Evolutionary conservation across 164 flowering plant species (phyloP).

Genomic region (Chimonanthus praecox): DNA sequence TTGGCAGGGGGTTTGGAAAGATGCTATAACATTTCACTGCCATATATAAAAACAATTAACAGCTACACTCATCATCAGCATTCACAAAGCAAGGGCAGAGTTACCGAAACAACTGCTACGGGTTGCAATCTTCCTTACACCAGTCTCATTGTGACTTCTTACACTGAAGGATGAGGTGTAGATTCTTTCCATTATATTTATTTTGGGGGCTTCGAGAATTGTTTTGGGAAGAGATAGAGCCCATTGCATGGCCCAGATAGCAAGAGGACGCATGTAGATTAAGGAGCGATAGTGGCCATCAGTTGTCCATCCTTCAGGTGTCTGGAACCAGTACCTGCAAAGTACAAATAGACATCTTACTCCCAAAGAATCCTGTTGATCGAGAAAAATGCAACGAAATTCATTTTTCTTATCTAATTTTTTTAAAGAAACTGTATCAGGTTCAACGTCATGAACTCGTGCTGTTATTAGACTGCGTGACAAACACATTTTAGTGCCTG

Average conservation of each 20-base stretch:
- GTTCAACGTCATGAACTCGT: too few relatives aligned
- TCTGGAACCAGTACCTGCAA: constrained; percentile 82
- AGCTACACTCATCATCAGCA: constrained; percentile 28
- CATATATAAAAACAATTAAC: background rate
- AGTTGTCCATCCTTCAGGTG: constrained; percentile 84
- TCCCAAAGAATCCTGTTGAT: too few relatives aligned
- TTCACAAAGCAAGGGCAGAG: constrained; percentile 51
- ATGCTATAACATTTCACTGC: background rate
- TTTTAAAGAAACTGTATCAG: too few relatives aligned
- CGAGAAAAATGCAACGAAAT: too few relatives aligned
- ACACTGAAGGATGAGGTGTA: constrained; percentile 22
- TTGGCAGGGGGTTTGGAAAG: background rate
- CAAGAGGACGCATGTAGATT: constrained; percentile 83
- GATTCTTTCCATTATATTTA: constrained; percentile 70
- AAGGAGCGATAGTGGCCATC: constrained; percentile 87
- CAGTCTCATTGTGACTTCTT: constrained; percentile 25
- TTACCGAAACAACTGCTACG: constrained; percentile 50
- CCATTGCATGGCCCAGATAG: constrained; percentile 96
- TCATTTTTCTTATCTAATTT: too few relatives aligned
- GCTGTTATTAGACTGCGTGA: too few relatives aligned
- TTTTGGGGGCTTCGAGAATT: constrained; percentile 60
- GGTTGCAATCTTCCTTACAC: constrained; percentile 36
- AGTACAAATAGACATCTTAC: background rate
- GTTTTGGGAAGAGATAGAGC: constrained; percentile 69
- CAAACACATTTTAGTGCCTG: too few relatives aligned